A percentile compares a stretch with the other conserved stretches of the same genome.
Evolutionary conservation across 139 green algal genomes (phyloP).

Genomic region (Closterium sp.): DNA sequence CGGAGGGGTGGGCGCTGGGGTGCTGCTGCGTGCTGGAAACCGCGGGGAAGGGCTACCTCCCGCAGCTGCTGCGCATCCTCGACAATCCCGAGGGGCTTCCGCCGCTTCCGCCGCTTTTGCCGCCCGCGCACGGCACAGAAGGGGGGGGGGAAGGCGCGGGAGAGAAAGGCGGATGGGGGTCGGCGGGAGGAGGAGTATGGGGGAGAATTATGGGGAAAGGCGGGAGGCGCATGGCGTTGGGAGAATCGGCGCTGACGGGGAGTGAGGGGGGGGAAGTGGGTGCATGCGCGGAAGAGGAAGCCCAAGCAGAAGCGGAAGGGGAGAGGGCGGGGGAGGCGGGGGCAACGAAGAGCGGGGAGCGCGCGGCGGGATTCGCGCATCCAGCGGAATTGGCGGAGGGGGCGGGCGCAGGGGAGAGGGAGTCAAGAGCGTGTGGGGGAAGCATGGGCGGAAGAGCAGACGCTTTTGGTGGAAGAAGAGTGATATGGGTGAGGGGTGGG

Average conservation of each 20-base stretch:
- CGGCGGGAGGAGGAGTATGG: neutral
- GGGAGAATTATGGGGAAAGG: neutral
- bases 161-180: neutral
- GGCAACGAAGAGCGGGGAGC: neutral
- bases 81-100: neutral
- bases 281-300: neutral
- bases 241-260: neutral
- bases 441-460: neutral
- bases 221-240: neutral
- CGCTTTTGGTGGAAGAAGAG: neutral
- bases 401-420: neutral
- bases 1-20: neutral
- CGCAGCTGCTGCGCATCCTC: slow-evolving; percentile 7
- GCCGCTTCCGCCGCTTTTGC: neutral
- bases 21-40: slow-evolving; percentile 44
- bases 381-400: neutral
- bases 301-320: too few species aligned
- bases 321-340: neutral
- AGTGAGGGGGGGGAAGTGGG: neutral
- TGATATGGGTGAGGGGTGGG: neutral
- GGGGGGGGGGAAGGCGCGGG: neutral
- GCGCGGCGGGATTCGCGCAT: neutral
- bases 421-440: neutral
- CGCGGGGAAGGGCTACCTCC: slow-evolving; percentile 14
- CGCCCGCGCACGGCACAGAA: neutral